Conservation (phyloP, 139 green algal species). For the Asterochloris sp. region DNA sequence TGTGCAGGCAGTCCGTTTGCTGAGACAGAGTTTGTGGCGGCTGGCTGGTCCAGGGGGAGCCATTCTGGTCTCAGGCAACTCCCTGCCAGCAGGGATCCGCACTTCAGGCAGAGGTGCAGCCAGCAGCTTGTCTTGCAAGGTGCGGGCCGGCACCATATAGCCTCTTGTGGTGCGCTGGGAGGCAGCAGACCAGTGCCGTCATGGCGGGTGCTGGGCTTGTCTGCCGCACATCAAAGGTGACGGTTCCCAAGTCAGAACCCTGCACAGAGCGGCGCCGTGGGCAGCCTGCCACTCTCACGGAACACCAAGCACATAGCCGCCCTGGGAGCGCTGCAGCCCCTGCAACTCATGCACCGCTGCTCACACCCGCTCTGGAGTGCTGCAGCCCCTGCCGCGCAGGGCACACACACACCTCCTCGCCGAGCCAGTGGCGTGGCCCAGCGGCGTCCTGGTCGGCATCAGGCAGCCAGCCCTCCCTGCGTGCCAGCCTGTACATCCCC, state of each 20-base stretch:
- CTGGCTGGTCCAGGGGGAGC: constrained; percentile 3
- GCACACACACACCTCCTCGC: background rate
- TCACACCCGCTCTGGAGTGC: background rate
- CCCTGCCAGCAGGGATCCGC: background rate
- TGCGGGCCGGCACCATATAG: background rate
- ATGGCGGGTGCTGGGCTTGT: background rate
- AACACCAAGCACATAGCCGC: background rate
- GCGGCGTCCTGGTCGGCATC: constrained; percentile 1
- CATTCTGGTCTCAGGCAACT: constrained; percentile 1
- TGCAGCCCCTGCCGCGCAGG: background rate
- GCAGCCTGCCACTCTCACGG: background rate
- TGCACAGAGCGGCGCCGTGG: background rate
- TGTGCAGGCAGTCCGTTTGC: constrained; percentile 9
- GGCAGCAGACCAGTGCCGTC: background rate
- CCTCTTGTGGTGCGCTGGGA: background rate
- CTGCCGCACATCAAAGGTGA: background rate
- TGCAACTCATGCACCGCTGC: background rate
- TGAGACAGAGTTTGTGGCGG: constrained; percentile 6
- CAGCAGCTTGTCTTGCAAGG: background rate
- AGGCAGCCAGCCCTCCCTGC: background rate
- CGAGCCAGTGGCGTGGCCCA: background rate
- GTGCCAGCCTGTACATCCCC: constrained; percentile 15
- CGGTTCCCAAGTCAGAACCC: no score
- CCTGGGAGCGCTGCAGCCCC: background rate
- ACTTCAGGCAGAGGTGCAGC: background rate